Conservation (phyloP, 2,329 filamentous ascomycete genomes). For the Teratosphaeria zuluensis region DNA sequence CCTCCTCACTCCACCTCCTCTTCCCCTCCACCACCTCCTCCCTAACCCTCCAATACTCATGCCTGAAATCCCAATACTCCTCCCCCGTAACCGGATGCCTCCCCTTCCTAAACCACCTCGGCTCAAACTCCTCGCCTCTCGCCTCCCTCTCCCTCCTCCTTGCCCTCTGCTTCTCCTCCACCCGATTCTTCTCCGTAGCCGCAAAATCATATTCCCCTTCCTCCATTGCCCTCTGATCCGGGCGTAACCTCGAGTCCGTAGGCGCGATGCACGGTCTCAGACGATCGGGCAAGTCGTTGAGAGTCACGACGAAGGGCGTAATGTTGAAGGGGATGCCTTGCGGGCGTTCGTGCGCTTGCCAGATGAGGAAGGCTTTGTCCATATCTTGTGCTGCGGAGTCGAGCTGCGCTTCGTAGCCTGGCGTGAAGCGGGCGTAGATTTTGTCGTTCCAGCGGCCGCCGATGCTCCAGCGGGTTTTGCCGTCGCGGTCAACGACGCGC, state of each 20-base stretch:
- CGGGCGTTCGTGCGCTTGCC: slow-evolving; percentile 78
- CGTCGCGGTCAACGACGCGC: slow-evolving; percentile 69
- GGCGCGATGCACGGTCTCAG: slow-evolving; percentile 70
- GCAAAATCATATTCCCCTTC: slow-evolving; percentile 94
- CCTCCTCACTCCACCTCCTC: slow-evolving; percentile 50
- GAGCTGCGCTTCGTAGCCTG: slow-evolving; percentile 72
- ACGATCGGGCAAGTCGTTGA: slow-evolving; percentile 86
- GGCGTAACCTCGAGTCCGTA: slow-evolving; percentile 84
- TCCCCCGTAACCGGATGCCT: slow-evolving; percentile 74
- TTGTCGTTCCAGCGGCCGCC: slow-evolving; percentile 97
- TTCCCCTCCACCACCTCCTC: slow-evolving; percentile 55
- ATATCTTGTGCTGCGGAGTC: slow-evolving; percentile 41
- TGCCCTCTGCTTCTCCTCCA: slow-evolving; percentile 84
- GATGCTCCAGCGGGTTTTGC: slow-evolving; percentile 77
- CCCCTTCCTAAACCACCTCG: slow-evolving; percentile 73
- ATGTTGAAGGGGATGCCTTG: slow-evolving; percentile 89
- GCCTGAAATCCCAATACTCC: slow-evolving; percentile 80
- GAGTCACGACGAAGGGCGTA: slow-evolving; percentile 87
- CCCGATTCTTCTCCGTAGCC: slow-evolving; percentile 83
- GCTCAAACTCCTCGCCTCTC: slow-evolving; percentile 68
- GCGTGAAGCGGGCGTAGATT: slow-evolving; percentile 85
- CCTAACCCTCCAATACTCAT: slow-evolving; percentile 75
- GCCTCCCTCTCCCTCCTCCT: slow-evolving; percentile 64
- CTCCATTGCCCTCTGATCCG: slow-evolving; percentile 96
- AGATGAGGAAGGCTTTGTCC: slow-evolving; percentile 76